A percentile compares a stretch with the other conserved stretches of the same genome.
phyloP scores from a whole-genome alignment of 1,284 basidiomycete species.

The Rhizopogon parksii region DNA sequence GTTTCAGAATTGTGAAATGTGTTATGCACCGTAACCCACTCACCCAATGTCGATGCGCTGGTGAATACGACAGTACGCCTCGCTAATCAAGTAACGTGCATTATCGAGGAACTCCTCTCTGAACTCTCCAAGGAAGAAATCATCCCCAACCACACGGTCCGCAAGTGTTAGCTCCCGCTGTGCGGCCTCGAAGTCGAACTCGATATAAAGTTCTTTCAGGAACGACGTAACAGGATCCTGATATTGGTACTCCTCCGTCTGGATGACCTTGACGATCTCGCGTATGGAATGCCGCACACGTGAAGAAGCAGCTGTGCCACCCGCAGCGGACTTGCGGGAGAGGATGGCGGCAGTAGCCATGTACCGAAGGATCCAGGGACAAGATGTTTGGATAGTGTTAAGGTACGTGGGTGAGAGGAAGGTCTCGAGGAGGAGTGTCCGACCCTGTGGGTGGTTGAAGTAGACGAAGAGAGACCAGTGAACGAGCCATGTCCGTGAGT shows the following conservation, averaged over 20 bases:
- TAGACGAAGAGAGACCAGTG: constrained; percentile 99
- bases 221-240: constrained; percentile 91
- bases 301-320: constrained; percentile 48
- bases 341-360: constrained; percentile 90
- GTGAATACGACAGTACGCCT: constrained; percentile 97
- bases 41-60: constrained; percentile 92
- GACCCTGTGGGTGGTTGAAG: constrained; percentile 92
- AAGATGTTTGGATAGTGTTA: constrained; percentile 96
- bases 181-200: constrained; percentile 89
- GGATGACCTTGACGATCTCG: constrained; percentile 86
- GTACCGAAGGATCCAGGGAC: constrained; percentile 94
- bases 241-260: constrained; percentile 93
- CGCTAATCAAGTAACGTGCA: constrained; percentile 90
- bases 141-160: constrained; percentile 79
- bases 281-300: constrained; percentile 79
- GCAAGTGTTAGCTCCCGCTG: constrained; percentile 78
- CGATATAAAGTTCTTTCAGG: constrained; percentile 87
- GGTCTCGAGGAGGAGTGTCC: constrained; percentile 91
- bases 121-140: constrained; percentile 92
- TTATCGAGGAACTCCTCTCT: constrained; percentile 94
- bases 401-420: constrained; percentile 96
- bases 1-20: neutral
- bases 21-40: constrained; percentile 24
- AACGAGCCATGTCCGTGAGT: constrained; percentile 94
- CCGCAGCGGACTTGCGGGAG: constrained; percentile 65